Evolutionary conservation across 352 stramenopile species (phyloP).

Genomic region (Globisporangium abappressorium): DNA sequence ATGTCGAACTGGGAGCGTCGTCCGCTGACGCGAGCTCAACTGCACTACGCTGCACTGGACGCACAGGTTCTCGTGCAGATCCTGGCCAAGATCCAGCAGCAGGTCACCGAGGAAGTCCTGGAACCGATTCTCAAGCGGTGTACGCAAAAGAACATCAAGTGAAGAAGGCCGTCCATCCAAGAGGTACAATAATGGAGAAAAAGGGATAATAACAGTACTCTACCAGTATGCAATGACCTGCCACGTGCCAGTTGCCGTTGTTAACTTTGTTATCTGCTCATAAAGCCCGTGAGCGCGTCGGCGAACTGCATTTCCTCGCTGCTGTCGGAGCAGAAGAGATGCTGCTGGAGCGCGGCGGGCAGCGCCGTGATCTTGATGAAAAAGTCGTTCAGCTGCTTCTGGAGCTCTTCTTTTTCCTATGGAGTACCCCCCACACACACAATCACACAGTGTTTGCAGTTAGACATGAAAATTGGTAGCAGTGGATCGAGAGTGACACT

Average conservation of each 20-base stretch:
- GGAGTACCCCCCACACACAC: background rate
- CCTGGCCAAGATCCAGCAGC: slow-evolving; percentile 50
- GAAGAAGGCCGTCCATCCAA: background rate
- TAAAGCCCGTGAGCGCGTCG: slow-evolving; percentile 70
- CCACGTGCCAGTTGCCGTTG: background rate
- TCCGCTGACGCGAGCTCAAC: slow-evolving; percentile 57
- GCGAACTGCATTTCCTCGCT: slow-evolving; percentile 50
- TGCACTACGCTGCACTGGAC: slow-evolving; percentile 73
- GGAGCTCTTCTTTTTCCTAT: slow-evolving; percentile 78
- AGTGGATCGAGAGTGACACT: background rate
- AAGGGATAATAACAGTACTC: background rate
- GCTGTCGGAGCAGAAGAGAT: slow-evolving; percentile 53
- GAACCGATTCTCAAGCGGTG: slow-evolving; percentile 29
- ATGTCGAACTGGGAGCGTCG: slow-evolving; percentile 80
- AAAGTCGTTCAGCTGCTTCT: slow-evolving; percentile 77
- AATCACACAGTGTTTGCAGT: background rate
- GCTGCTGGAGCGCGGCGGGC: slow-evolving; percentile 62
- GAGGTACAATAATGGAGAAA: background rate
- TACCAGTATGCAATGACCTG: background rate
- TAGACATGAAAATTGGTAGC: background rate
- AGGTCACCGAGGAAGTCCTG: slow-evolving; percentile 27
- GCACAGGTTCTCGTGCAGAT: slow-evolving; percentile 64
- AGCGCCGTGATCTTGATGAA: slow-evolving; percentile 72
- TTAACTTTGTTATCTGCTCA: slow-evolving; percentile 41
- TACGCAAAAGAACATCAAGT: slow-evolving; percentile 42